Evolutionary conservation across 768 basidiomycete species (phyloP), one percentile per base, ranked within the genome.

Genomic region (Tricholoma terreum): DNA sequence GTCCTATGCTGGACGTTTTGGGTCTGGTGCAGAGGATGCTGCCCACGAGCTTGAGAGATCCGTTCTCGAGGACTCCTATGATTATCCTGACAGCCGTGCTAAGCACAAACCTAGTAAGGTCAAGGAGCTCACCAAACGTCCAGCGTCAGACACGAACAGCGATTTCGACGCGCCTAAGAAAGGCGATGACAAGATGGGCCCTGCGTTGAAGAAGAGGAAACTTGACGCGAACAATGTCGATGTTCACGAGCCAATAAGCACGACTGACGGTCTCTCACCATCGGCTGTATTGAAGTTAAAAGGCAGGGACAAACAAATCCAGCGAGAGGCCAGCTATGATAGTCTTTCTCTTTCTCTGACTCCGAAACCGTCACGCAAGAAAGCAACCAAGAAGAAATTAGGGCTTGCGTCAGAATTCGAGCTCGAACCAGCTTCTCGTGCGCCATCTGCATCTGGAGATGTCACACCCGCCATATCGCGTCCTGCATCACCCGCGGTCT

Each of bases 381-480:
- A 77, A 30, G 78, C 75, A 11, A 73, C 78, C 5, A 80, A 79
- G 68, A 89, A 82, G 75, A 90, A 83, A 64, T 66, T 73, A 8
- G 84, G 83, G 43, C 66, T 77, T 48, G 75, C 77, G 34, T 72
- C 78, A 30, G 87, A 87, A 59, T 72, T 81, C 15, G 82, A 74
- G 70, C 78, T 69, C 63, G 78, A 69, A 63, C 65, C 79, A 57
- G 79, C 74, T 38, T 81, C 80, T 52, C 73, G 77, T 57, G 83
- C 87, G 17, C 75, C 82, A 42, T 82, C 84, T 17, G 73, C 83
- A 27, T 77, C 84, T 22, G 85, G 86, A n/a, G 90, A 91, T 73
- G 75, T 79, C 11, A 88, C 90, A 6, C 89, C 90, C 17, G 75
- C 76, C 10, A 78, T 80, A 50, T 92, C 90, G 6, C 77, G 87